These are phyloP conservation scores for Pseudogymnoascus sp. DNA, from an alignment of 2,329 filamentous ascomycete species.

Conservation along the genomic window DNA sequence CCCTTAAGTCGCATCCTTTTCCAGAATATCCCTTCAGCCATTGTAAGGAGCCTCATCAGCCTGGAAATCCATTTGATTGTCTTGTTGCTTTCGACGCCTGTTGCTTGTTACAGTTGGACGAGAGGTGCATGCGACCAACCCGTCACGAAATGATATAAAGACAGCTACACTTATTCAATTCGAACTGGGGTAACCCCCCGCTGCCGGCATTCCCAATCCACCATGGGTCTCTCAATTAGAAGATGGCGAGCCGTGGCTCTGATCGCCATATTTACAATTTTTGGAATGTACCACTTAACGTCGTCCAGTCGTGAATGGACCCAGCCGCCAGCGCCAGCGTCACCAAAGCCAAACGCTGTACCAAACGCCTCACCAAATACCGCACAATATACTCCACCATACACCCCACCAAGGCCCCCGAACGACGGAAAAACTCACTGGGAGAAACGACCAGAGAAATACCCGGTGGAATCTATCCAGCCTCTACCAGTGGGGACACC, in stretches of 20 bases:
- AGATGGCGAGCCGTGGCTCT: slow-evolving; percentile 4
- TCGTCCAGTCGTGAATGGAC: neutral
- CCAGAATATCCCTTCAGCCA: neutral
- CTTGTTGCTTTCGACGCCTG: neutral
- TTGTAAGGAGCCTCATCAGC: neutral
- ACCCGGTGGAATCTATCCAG: slow-evolving; percentile 73
- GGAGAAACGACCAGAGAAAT: slow-evolving; percentile 66
- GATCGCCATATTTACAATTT: neutral
- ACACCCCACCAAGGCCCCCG: slow-evolving; percentile 16
- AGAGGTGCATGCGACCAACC: neutral
- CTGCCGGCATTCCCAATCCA: neutral
- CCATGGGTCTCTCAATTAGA: neutral
- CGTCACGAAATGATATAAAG: neutral
- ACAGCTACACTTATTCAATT: neutral
- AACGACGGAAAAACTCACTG: slow-evolving; percentile 49
- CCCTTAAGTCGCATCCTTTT: neutral
- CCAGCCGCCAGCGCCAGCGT: neutral
- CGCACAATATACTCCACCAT: neutral
- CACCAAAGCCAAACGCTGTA: neutral
- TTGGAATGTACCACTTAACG: neutral
- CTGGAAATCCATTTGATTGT: neutral
- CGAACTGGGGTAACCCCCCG: neutral
- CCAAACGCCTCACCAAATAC: neutral
- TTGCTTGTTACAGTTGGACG: neutral
- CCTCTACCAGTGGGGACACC: slow-evolving; percentile 64